A percentile compares a stretch with the other conserved stretches of the same genome.
Conservation (phyloP, 768 basidiomycete species). For the Cyclocybe aegerita region DNA sequence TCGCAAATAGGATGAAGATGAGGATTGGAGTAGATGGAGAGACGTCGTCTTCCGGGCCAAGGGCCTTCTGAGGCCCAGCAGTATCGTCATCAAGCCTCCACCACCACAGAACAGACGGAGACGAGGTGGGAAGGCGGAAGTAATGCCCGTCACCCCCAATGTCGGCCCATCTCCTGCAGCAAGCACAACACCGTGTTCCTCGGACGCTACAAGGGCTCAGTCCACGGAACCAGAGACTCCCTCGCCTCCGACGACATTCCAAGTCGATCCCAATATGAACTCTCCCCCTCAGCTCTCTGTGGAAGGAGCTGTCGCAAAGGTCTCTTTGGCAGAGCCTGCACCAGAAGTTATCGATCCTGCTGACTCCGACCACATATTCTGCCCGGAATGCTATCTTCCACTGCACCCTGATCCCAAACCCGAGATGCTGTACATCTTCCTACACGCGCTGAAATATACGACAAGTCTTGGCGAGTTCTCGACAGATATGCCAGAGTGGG, state of each 20-base stretch:
- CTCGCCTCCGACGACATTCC: constrained; percentile 3
- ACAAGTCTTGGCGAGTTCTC: constrained; percentile 81
- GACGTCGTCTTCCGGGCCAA: constrained; percentile 83
- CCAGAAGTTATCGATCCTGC: constrained; percentile 36
- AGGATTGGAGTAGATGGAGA: constrained; percentile 88
- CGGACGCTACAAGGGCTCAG: background rate
- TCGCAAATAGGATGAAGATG: constrained; percentile 67
- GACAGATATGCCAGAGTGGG: constrained; percentile 91
- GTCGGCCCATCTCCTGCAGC: background rate
- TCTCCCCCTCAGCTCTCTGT: constrained; percentile 39
- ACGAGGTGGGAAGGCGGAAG: constrained; percentile 54
- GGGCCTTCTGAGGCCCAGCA: constrained; percentile 48
- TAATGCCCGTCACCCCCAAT: constrained; percentile 17
- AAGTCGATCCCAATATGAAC: constrained; percentile 4
- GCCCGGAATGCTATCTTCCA: constrained; percentile 89
- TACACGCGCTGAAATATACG: constrained; percentile 88
- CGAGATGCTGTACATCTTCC: constrained; percentile 90
- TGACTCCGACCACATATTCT: constrained; percentile 58
- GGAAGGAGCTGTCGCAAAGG: constrained; percentile 49
- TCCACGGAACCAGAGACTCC: constrained; percentile 7
- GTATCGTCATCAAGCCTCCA: constrained; percentile 45
- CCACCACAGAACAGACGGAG: constrained; percentile 62
- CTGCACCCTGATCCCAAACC: constrained; percentile 92
- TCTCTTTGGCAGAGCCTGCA: constrained; percentile 34
- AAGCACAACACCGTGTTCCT: background rate